phyloP scores from a whole-genome alignment of 306 rosid species.

The Sophora flavescens region DNA sequence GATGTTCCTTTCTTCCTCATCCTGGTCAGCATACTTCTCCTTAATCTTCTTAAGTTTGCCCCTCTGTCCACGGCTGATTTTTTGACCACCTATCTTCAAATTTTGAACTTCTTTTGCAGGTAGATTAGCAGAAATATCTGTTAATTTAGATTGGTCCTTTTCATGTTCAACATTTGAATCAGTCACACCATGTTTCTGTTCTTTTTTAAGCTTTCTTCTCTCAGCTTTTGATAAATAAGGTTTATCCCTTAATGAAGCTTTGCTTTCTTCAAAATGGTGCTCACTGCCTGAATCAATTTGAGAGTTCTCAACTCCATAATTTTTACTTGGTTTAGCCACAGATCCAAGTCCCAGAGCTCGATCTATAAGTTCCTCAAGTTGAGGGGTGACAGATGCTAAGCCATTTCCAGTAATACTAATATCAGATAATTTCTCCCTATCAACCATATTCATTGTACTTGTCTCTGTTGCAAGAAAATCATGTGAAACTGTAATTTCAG shows the following conservation, averaged over 20 bases:
- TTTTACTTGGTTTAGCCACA: slow-evolving; percentile 60
- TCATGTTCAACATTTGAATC: slow-evolving; percentile 60
- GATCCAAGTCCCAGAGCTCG: slow-evolving; percentile 95
- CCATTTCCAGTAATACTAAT: slow-evolving; percentile 50
- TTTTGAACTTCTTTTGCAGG: slow-evolving; percentile 62
- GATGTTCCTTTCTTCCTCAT: slow-evolving; percentile 94
- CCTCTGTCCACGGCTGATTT: slow-evolving; percentile 86
- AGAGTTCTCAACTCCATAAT: slow-evolving; percentile 58
- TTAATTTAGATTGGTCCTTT: slow-evolving; percentile 51
- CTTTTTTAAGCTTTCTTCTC: slow-evolving; percentile 91
- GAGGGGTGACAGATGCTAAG: slow-evolving; percentile 66
- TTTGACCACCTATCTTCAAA: slow-evolving; percentile 67
- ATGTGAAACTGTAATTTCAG: slow-evolving; percentile 45
- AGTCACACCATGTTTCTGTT: slow-evolving; percentile 54
- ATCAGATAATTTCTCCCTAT: slow-evolving; percentile 52
- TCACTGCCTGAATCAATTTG: slow-evolving; percentile 58
- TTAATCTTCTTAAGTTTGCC: slow-evolving; percentile 90
- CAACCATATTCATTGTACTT: slow-evolving; percentile 47
- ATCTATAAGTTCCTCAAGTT: slow-evolving; percentile 94
- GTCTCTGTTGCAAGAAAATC: slow-evolving; percentile 49
- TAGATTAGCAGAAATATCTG: slow-evolving; percentile 51
- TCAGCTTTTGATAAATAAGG: slow-evolving; percentile 92
- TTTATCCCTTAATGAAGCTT: slow-evolving; percentile 72
- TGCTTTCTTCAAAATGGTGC: slow-evolving; percentile 59
- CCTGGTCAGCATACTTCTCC: slow-evolving; percentile 96